A percentile compares a stretch with the other conserved stretches of the same genome.
phyloP scores from a whole-genome alignment of 2,329 filamentous ascomycete genomes.

The Pseudogymnoascus sp. region DNA sequence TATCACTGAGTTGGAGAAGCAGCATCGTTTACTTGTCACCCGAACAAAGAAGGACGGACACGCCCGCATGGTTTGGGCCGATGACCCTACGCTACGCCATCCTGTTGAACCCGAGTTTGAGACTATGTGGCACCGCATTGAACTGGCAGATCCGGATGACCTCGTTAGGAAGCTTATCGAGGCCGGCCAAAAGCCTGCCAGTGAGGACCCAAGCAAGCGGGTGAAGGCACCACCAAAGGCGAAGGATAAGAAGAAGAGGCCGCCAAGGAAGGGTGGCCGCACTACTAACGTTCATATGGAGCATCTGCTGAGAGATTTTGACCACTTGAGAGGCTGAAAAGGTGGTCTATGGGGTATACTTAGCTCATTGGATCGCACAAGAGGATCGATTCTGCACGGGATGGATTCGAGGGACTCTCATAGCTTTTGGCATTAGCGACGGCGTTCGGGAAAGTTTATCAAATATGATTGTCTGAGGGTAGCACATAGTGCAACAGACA shows the following conservation, averaged over 20 bases:
- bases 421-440: constrained; percentile 4
- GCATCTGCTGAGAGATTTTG: constrained; percentile 28
- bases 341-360: background rate
- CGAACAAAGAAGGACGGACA: constrained; percentile 89
- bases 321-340: constrained; percentile 24
- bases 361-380: background rate
- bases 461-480: background rate
- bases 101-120: constrained; percentile 77
- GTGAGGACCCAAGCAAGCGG: constrained; percentile 32
- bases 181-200: constrained; percentile 32
- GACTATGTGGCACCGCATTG: constrained; percentile 73
- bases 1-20: constrained; percentile 69
- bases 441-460: background rate
- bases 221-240: constrained; percentile 29
- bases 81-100: constrained; percentile 73
- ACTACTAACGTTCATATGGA: constrained; percentile 32
- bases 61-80: constrained; percentile 79
- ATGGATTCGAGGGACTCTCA: background rate
- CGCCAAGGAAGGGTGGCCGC: constrained; percentile 28
- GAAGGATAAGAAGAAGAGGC: constrained; percentile 33
- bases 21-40: constrained; percentile 76
- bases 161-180: constrained; percentile 35
- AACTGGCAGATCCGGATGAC: constrained; percentile 52
- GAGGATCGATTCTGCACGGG: background rate
- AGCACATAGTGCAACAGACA: background rate